A percentile compares a stretch with the other conserved stretches of the same genome.
Conservation (phyloP, 371 early-diverging fungal species). For the Modicella reniformis region DNA sequence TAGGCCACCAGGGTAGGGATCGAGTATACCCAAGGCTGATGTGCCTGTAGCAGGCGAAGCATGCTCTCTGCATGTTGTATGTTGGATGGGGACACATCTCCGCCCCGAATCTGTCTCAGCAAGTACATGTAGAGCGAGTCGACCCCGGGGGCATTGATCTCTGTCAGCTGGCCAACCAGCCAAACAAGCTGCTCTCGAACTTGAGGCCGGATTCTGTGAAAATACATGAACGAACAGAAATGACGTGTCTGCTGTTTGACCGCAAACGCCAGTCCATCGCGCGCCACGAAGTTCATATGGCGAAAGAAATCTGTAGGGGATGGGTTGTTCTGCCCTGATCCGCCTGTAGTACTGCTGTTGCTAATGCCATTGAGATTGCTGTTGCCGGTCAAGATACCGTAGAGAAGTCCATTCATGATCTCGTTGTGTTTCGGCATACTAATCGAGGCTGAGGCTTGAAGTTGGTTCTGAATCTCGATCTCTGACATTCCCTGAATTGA, state of each 20-base stretch:
- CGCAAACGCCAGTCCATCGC: constrained; percentile 70
- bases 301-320: constrained; percentile 61
- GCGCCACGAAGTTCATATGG: constrained; percentile 68
- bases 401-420: constrained; percentile 72
- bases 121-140: constrained; percentile 69
- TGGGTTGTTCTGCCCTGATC: constrained; percentile 11
- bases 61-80: constrained; percentile 63
- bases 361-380: constrained; percentile 25
- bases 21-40: constrained; percentile 59
- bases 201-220: constrained; percentile 64
- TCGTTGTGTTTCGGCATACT: constrained; percentile 68
- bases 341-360: constrained; percentile 5
- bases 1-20: constrained; percentile 66
- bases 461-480: constrained; percentile 69
- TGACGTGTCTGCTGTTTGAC: constrained; percentile 62
- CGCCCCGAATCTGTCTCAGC: constrained; percentile 73
- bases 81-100: constrained; percentile 66
- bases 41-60: constrained; percentile 60
- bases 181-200: constrained; percentile 65
- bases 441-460: constrained; percentile 68
- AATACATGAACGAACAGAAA: constrained; percentile 58
- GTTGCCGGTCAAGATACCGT: constrained; percentile 63
- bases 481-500: constrained; percentile 65
- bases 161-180: constrained; percentile 68
- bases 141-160: constrained; percentile 58